Percentiles rank a stretch among this genome's conserved stretches.
Conservation (phyloP, 2,329 filamentous ascomycete genomes). For the Sporothrix curviconia region DNA sequence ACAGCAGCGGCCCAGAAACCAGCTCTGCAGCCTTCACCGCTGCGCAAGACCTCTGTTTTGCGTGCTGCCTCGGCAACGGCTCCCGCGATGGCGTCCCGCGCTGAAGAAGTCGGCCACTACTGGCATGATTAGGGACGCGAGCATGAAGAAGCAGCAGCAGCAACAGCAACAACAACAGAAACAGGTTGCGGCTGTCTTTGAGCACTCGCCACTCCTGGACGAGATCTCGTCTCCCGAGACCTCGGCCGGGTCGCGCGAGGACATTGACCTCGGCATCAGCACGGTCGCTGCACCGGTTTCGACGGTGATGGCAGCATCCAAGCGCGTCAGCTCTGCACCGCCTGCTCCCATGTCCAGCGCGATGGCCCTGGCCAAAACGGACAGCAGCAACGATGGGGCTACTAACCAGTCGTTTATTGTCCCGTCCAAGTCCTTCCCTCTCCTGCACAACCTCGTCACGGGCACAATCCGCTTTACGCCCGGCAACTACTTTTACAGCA, state of each 20-base stretch:
- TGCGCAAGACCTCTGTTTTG: slow-evolving; percentile 1
- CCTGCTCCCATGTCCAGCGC: not conserved
- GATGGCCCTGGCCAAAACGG: not conserved
- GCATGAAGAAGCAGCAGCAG: not conserved
- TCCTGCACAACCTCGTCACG: slow-evolving; percentile 20
- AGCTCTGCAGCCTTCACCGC: not conserved
- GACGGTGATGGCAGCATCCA: not conserved
- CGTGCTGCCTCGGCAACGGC: not conserved
- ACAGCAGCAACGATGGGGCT: slow-evolving; percentile 7
- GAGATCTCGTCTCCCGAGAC: slow-evolving; percentile 17
- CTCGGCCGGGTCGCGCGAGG: slow-evolving; percentile 15
- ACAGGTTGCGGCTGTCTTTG: not conserved
- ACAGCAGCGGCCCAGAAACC: slow-evolving; percentile 2
- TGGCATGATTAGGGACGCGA: not conserved
- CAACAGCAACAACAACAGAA: too few relatives aligned
- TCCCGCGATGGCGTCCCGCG: not conserved
- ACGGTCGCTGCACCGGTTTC: not conserved
- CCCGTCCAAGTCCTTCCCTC: slow-evolving; percentile 19
- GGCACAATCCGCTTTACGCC: slow-evolving; percentile 20
- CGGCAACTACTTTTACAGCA: slow-evolving; percentile 15
- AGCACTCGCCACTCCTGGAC: slow-evolving; percentile 7
- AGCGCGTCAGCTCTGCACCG: not conserved
- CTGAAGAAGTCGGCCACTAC: not conserved
- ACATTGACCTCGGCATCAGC: slow-evolving; percentile 5
- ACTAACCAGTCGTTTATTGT: slow-evolving; percentile 21